A percentile compares a stretch with the other conserved stretches of the same genome.
These are phyloP conservation scores for Orbilia oligospora DNA, from an alignment of 2,329 filamentous ascomycete species.

Conservation along the genomic window DNA sequence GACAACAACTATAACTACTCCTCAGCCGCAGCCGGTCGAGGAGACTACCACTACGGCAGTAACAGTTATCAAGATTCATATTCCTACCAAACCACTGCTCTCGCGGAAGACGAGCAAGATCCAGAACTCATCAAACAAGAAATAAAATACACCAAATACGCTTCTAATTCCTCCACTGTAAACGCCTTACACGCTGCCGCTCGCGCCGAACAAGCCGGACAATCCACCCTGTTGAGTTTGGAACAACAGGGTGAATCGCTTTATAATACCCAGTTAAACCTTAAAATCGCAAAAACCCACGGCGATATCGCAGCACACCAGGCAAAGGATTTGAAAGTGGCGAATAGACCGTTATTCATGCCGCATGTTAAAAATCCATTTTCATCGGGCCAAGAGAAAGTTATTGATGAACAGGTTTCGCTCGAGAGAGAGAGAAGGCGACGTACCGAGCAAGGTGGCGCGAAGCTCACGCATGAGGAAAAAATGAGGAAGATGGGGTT, in stretches of 20 bases:
- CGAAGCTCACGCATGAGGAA: constrained; percentile 24
- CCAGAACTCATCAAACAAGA: constrained; percentile 80
- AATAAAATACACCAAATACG: constrained; percentile 81
- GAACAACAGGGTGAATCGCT: constrained; percentile 84
- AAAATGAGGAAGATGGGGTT: constrained; percentile 32
- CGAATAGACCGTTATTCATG: constrained; percentile 55
- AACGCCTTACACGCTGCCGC: constrained; percentile 79
- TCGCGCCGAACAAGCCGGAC: constrained; percentile 79
- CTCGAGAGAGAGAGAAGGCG: constrained; percentile 68
- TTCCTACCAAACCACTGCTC: constrained; percentile 12
- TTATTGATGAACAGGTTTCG: constrained; percentile 26
- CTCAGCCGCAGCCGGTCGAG: neutral
- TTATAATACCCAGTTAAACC: constrained; percentile 84
- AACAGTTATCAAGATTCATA: constrained; percentile 13
- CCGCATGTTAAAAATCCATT: constrained; percentile 33
- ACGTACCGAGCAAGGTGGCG: constrained; percentile 64
- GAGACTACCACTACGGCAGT: constrained; percentile 12
- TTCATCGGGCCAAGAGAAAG: constrained; percentile 15
- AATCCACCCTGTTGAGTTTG: constrained; percentile 79
- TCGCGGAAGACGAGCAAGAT: constrained; percentile 78
- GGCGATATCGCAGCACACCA: constrained; percentile 43
- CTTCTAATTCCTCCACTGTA: constrained; percentile 78
- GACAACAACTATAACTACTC: constrained; percentile 1
- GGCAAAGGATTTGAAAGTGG: constrained; percentile 68
- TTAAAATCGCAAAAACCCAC: constrained; percentile 78